A percentile compares a stretch with the other conserved stretches of the same genome.
Conservation (phyloP, 768 basidiomycete species). For the Collybia sp. region DNA sequence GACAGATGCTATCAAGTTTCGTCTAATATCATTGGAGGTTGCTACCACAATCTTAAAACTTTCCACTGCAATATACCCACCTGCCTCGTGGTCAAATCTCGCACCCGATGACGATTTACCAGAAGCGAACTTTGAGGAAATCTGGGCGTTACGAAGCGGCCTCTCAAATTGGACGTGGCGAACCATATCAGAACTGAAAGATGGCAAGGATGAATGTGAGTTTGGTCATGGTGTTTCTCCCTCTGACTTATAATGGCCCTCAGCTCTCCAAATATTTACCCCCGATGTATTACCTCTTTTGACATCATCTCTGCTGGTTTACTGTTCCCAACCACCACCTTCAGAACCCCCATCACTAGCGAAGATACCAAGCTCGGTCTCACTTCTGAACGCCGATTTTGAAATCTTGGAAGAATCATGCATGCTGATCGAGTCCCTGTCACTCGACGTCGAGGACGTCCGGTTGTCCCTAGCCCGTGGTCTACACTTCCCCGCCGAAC, state of each 20-base stretch:
- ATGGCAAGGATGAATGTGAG: slow-evolving; percentile 68
- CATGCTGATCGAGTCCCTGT: slow-evolving; percentile 71
- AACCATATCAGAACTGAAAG: slow-evolving; percentile 66
- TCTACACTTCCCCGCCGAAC: slow-evolving; percentile 51
- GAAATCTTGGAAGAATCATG: slow-evolving; percentile 72
- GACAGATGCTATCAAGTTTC: slow-evolving; percentile 66
- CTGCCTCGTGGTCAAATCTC: slow-evolving; percentile 53
- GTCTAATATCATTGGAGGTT: slow-evolving; percentile 65
- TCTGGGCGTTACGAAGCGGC: slow-evolving; percentile 61
- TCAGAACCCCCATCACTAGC: too few relatives aligned
- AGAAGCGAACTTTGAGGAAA: slow-evolving; percentile 34
- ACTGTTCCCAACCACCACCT: slow-evolving; percentile 44
- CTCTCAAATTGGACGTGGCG: slow-evolving; percentile 79
- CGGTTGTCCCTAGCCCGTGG: slow-evolving; percentile 69
- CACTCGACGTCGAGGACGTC: slow-evolving; percentile 75
- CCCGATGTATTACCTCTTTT: slow-evolving; percentile 62
- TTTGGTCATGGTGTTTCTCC: neutral
- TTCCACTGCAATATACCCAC: slow-evolving; percentile 67
- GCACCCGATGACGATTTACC: slow-evolving; percentile 14
- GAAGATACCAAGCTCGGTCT: neutral
- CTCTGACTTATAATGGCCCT: neutral
- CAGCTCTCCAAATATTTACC: slow-evolving; percentile 56
- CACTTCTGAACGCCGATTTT: slow-evolving; percentile 60
- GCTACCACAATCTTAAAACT: slow-evolving; percentile 65
- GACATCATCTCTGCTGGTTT: slow-evolving; percentile 51